Evolutionary conservation across 352 stramenopile genomes (phyloP).

Genomic region (Pythium utonaiense): DNA sequence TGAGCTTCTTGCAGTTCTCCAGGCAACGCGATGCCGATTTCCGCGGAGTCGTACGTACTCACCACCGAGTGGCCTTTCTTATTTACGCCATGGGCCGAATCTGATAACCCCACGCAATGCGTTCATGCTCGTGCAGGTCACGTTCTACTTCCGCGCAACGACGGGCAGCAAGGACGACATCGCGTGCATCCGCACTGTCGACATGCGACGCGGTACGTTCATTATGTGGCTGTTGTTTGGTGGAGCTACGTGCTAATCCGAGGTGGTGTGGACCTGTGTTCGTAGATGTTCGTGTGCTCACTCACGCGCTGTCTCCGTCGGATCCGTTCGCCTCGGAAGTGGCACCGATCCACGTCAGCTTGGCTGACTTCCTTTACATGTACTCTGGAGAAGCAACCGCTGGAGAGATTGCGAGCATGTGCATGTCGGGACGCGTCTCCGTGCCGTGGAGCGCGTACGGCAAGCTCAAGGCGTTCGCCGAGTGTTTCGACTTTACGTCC

Average conservation of each 20-base stretch:
- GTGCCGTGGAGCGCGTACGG: constrained; percentile 80
- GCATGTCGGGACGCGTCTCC: constrained; percentile 81
- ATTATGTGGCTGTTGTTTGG: neutral
- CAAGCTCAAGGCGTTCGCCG: constrained; percentile 80
- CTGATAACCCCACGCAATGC: constrained; percentile 5
- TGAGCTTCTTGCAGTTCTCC: constrained; percentile 78
- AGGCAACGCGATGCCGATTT: constrained; percentile 43
- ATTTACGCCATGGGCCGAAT: neutral
- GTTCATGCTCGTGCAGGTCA: constrained; percentile 46
- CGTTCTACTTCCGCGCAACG: constrained; percentile 71
- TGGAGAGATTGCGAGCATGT: constrained; percentile 77
- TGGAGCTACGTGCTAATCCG: too few relatives aligned
- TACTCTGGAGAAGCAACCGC: constrained; percentile 78
- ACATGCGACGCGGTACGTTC: constrained; percentile 60
- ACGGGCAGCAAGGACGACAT: constrained; percentile 38
- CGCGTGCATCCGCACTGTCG: constrained; percentile 69
- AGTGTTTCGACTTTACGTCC: constrained; percentile 83
- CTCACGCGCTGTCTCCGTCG: constrained; percentile 36
- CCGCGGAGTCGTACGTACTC: constrained; percentile 45
- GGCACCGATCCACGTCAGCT: constrained; percentile 67
- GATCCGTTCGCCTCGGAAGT: constrained; percentile 60
- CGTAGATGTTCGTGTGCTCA: constrained; percentile 52
- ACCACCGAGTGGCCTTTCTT: neutral
- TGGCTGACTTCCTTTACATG: constrained; percentile 85
- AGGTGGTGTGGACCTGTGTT: neutral